Base-by-base conservation (phyloP, 202 grass and related monocot species). In the Digitaria exilis region DNA sequence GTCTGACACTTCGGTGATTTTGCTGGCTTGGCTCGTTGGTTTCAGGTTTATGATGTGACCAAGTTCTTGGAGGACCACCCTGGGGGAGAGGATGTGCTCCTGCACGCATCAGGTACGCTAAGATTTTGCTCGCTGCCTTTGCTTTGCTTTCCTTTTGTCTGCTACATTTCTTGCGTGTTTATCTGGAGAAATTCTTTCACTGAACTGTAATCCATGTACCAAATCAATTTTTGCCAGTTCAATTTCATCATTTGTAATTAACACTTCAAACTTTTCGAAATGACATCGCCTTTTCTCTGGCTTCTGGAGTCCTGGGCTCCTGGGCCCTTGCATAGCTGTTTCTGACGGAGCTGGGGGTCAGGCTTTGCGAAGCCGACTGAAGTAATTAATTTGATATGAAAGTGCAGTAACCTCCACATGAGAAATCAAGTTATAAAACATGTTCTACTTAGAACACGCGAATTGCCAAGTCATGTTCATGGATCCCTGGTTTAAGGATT, bases 31-130 rank as follows among this genome's bases (percentile, higher is more conserved):
- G 21, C 50, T 76, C 68, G 7, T 37, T 59, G 46, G 49, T 65
- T 62, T 82, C 76, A 98, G 95, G 88, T 98, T 26, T 98, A 93
- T 80, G 92, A 98, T 88, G 95, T 95, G 22, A 93, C 95, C 87
- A 85, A 64, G 48, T 98, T 98, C 87, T 50, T 98, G 50, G 95
- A 93, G 73, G 92, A 98, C 59, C 95, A 98, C 70, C 90, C 92
- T 10, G 90, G 95, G 29, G 95, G 92, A 71, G 95, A 95, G 41
- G 95, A 97, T 56, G 95, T 89, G 16, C 80, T 98, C 21, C 82
- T 95, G 61, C 92, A 98, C 71, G 92, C 83, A 61, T 98, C 95
- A 75, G 92, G 95, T 95, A 48, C 43, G n/a, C 88, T 93, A 35
- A 82, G 16, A 17, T 34, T 59, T 21, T 7, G 12, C 50, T 59